phyloP scores from a whole-genome alignment of 208 protist species.

The Acanthamoeba royreba region DNA sequence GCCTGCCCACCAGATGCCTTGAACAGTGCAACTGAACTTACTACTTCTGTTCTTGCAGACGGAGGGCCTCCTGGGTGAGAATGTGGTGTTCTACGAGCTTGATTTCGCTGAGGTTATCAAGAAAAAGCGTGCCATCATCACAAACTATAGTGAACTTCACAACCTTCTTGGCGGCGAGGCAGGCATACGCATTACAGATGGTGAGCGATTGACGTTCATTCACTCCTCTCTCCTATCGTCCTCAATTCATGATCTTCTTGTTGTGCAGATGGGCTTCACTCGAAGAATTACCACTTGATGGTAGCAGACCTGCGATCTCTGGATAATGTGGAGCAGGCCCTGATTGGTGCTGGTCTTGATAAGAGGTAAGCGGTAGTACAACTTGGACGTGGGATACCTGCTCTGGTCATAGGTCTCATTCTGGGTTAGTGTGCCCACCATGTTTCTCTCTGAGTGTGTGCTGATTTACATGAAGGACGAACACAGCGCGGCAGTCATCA shows the following conservation, averaged over 20 bases:
- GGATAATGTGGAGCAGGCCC: background rate
- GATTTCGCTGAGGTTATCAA: constrained; percentile 31
- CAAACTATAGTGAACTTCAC: background rate
- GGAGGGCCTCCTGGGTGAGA: background rate
- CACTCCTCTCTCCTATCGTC: background rate
- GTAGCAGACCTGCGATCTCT: background rate
- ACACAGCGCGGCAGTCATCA: background rate
- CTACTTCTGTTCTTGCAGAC: background rate
- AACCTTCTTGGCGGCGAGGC: background rate
- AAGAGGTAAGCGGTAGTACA: background rate
- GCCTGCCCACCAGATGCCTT: background rate
- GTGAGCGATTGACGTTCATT: background rate
- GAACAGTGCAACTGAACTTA: background rate
- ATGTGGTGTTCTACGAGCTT: constrained; percentile 10
- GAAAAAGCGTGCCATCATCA: background rate
- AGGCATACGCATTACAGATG: background rate
- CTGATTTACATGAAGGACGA: constrained; percentile 43
- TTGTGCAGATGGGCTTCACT: background rate
- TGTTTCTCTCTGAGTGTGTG: constrained; percentile 53
- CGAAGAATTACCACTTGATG: background rate
- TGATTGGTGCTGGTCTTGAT: background rate
- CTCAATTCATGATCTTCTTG: background rate
- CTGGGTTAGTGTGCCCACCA: background rate
- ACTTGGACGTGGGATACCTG: background rate
- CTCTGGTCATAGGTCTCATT: background rate